Evolutionary conservation across 129 eudicot genomes (phyloP).

Genomic region (Flaveria bidentis): DNA sequence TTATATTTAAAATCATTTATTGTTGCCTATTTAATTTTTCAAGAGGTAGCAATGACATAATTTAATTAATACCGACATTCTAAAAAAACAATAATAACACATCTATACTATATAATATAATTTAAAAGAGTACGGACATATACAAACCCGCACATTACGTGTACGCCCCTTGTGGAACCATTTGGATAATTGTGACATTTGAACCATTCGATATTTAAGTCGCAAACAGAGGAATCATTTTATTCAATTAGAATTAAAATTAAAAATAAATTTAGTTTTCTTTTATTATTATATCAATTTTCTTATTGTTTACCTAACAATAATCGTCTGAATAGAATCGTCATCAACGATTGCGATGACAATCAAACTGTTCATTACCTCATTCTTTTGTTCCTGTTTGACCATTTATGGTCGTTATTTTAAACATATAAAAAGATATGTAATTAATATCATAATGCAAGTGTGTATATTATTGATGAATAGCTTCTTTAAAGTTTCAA

Average conservation of each 20-base stretch:
- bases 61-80: not conserved
- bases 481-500: not conserved
- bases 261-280: too few relatives aligned
- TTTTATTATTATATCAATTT: not conserved
- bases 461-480: not conserved
- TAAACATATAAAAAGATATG: not conserved
- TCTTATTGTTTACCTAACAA: not conserved
- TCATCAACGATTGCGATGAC: not conserved
- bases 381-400: not conserved
- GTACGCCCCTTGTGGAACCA: slow-evolving; percentile 13
- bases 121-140: not conserved
- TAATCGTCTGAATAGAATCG: not conserved
- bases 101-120: not conserved
- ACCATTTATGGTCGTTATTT: not conserved
- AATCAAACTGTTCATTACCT: slow-evolving; percentile 1
- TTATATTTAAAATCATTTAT: not conserved
- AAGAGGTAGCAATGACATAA: not conserved
- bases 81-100: not conserved
- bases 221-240: not conserved
- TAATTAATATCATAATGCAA: not conserved
- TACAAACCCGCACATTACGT: slow-evolving; percentile 19
- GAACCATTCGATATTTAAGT: slow-evolving; percentile 8
- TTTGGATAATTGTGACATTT: slow-evolving; percentile 27
- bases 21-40: not conserved
- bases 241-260: not conserved